Evolutionary conservation across 2,329 filamentous ascomycete genomes (phyloP).

Genomic region (Verticillium albo-atrum): DNA sequence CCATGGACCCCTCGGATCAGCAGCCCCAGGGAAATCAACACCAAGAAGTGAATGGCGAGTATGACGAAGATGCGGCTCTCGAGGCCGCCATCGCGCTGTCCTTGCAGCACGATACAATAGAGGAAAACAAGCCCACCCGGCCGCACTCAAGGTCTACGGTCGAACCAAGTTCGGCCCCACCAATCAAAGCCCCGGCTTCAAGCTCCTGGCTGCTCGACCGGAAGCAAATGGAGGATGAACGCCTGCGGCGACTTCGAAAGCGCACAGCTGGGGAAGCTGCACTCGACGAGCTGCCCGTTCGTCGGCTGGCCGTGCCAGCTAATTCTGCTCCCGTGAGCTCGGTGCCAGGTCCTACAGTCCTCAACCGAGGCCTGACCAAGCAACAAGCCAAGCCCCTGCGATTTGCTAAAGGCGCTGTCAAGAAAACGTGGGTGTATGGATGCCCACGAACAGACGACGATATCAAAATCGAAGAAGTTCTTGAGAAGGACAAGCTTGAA

Average conservation of each 20-base stretch:
- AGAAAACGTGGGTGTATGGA: constrained; percentile 73
- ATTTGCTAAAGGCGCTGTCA: constrained; percentile 61
- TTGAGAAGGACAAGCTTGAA: constrained; percentile 67
- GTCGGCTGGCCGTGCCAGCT: neutral
- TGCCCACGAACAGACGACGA: constrained; percentile 61
- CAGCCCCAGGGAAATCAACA: neutral
- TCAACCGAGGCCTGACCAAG: neutral
- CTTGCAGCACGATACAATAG: constrained; percentile 23
- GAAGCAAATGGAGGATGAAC: constrained; percentile 80
- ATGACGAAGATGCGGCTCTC: constrained; percentile 55
- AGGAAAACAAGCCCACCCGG: neutral
- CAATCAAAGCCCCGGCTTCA: neutral
- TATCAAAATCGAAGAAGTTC: constrained; percentile 82
- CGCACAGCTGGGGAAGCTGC: constrained; percentile 18
- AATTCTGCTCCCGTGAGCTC: neutral
- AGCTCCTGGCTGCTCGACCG: constrained; percentile 52
- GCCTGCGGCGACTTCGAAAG: constrained; percentile 66
- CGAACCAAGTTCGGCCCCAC: too few relatives aligned
- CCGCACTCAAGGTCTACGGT: neutral
- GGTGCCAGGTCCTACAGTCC: neutral
- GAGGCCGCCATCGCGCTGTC: constrained; percentile 57
- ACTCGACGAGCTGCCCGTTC: neutral
- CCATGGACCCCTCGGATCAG: neutral
- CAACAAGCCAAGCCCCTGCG: constrained; percentile 21
- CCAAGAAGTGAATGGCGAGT: constrained; percentile 14